These are phyloP conservation scores for Penicillium fimorum DNA, from an alignment of 495 filamentous ascomycete species.

Conservation along the genomic window DNA sequence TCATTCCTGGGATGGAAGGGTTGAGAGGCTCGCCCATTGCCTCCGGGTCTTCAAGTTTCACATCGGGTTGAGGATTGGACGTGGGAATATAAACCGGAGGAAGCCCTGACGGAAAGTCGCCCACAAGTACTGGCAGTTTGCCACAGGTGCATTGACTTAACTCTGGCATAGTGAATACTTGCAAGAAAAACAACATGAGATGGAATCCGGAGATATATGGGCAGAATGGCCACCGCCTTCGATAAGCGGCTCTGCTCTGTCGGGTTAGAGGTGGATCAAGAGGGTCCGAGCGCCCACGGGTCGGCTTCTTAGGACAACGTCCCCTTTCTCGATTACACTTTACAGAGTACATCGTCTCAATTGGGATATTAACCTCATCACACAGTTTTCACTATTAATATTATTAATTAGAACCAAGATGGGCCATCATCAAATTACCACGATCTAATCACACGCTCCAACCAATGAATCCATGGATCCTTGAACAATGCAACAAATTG, in stretches of 20 bases:
- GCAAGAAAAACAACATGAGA: not conserved
- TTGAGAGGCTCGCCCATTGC: not conserved
- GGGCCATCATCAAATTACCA: not conserved
- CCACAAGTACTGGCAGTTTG: not conserved
- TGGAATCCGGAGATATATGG: not conserved
- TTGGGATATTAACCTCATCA: not conserved
- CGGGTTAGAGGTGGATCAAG: not conserved
- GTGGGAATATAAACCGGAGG: not conserved
- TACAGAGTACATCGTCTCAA: not conserved
- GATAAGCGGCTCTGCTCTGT: not conserved
- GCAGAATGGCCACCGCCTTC: constrained; percentile 4
- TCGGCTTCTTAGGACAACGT: not conserved
- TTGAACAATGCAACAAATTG: constrained; percentile 2
- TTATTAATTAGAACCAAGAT: not conserved
- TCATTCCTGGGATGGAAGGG: constrained; percentile 1
- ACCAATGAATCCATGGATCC: not conserved
- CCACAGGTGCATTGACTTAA: not conserved
- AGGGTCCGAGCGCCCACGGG: not conserved
- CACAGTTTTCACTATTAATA: not conserved
- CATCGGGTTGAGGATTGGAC: not conserved
- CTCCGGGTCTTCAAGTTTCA: not conserved
- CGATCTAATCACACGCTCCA: not conserved
- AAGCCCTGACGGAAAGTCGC: not conserved
- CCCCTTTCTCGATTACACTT: not conserved
- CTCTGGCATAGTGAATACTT: not conserved